Evolutionary conservation across 2,329 filamentous ascomycete species (phyloP).

Genomic region (Colletotrichum musae): DNA sequence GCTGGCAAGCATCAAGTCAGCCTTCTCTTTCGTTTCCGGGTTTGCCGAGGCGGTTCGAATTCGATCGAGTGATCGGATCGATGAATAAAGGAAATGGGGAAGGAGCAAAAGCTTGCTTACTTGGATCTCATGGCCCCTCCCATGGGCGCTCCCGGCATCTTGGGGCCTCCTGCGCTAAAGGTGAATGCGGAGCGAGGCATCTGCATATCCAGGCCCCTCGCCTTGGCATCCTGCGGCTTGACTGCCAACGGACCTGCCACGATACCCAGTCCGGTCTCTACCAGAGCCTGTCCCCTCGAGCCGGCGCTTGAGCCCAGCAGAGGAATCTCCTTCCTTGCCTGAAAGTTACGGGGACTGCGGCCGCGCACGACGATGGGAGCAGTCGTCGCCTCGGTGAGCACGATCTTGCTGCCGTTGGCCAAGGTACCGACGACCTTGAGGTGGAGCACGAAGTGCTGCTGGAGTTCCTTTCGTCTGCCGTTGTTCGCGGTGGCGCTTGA

Average conservation of each 20-base stretch:
- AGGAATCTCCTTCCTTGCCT: constrained; percentile 92
- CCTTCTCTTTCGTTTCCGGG: constrained; percentile 8
- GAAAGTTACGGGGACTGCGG: constrained; percentile 94
- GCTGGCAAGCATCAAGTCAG: constrained; percentile 51
- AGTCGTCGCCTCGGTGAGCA: constrained; percentile 87
- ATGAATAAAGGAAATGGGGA: neutral
- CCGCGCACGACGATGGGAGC: constrained; percentile 95
- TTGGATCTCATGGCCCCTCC: constrained; percentile 67
- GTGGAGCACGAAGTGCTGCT: constrained; percentile 94
- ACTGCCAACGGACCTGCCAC: constrained; percentile 69
- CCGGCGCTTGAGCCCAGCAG: constrained; percentile 83
- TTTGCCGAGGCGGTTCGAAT: neutral
- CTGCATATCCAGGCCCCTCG: constrained; percentile 67
- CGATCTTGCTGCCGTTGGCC: constrained; percentile 84
- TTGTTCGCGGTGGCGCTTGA: constrained; percentile 91
- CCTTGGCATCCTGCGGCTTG: constrained; percentile 69
- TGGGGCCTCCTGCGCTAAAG: constrained; percentile 66
- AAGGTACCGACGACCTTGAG: constrained; percentile 89
- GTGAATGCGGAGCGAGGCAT: constrained; percentile 71
- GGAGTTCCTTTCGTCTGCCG: constrained; percentile 91
- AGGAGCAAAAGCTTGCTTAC: constrained; percentile 57
- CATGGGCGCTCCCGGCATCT: constrained; percentile 68
- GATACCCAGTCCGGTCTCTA: constrained; percentile 74
- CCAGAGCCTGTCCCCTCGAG: constrained; percentile 81
- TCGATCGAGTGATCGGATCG: constrained; percentile 10